Percentiles rank a stretch among this genome's conserved stretches.
phyloP scores from a whole-genome alignment of 2,329 filamentous ascomycete species.

The Neofusicoccum laricinum region DNA sequence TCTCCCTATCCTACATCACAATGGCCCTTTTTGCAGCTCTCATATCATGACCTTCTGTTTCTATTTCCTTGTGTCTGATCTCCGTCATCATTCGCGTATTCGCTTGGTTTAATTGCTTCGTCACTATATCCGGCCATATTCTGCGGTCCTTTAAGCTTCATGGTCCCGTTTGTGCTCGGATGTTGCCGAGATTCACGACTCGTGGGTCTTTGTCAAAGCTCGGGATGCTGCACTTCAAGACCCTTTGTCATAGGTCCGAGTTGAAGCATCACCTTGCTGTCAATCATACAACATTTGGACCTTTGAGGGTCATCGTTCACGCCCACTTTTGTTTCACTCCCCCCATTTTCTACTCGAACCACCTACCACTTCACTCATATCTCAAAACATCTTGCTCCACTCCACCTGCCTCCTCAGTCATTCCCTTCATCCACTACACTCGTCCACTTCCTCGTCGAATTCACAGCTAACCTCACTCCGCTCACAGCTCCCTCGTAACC shows the following conservation, averaged over 20 bases:
- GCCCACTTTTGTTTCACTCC: background rate
- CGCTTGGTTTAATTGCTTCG: background rate
- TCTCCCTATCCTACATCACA: background rate
- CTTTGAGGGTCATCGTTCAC: background rate
- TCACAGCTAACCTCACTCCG: background rate
- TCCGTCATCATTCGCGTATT: background rate
- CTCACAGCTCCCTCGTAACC: conserved; percentile 30
- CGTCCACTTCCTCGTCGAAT: too few species aligned
- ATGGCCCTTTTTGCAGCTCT: background rate
- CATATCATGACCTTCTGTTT: background rate
- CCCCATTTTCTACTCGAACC: background rate
- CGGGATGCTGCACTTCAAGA: background rate
- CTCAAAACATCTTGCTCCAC: too few species aligned
- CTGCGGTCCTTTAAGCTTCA: background rate
- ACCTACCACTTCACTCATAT: too few species aligned
- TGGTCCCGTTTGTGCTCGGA: background rate
- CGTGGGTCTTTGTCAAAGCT: background rate
- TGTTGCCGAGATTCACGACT: background rate
- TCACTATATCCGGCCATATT: background rate
- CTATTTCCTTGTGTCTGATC: too few species aligned
- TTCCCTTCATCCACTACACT: too few species aligned
- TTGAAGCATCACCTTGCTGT: background rate
- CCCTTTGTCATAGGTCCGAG: background rate
- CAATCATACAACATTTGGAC: background rate
- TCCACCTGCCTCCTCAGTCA: too few species aligned